phyloP scores from a whole-genome alignment of 306 rosid species.

The Cajanus cajan region DNA sequence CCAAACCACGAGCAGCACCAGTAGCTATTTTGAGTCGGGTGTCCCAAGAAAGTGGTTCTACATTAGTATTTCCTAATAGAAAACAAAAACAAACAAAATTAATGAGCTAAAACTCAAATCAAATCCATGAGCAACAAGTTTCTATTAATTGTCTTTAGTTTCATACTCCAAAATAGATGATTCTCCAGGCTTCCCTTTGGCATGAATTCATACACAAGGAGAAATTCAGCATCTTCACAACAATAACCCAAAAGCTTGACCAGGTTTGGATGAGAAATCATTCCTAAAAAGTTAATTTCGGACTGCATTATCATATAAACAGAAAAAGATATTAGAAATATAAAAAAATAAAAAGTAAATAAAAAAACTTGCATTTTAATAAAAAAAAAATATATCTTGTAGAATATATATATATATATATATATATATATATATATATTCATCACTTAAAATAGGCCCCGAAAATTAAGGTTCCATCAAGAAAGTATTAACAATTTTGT shows the following conservation, averaged over 20 bases:
- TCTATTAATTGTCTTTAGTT: background rate
- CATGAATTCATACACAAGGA: slow-evolving; percentile 92
- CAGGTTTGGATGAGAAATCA: slow-evolving; percentile 79
- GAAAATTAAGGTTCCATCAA: no score
- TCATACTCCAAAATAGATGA: slow-evolving; percentile 85
- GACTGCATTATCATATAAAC: slow-evolving; percentile 53
- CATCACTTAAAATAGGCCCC: no score
- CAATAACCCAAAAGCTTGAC: slow-evolving; percentile 83
- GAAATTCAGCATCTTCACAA: slow-evolving; percentile 63
- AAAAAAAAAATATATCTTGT: no score
- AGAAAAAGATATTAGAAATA: background rate
- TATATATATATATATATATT: no score
- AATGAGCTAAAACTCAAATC: slow-evolving; percentile 6
- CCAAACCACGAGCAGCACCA: slow-evolving; percentile 89
- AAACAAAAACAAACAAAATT: slow-evolving; percentile 22
- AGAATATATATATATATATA: no score
- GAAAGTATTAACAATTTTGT: no score
- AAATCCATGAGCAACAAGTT: background rate
- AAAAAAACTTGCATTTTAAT: no score
- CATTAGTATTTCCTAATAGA: slow-evolving; percentile 51
- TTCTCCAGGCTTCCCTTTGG: slow-evolving; percentile 86
- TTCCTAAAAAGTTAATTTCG: slow-evolving; percentile 80
- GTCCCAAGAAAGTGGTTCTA: slow-evolving; percentile 69
- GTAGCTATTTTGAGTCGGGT: slow-evolving; percentile 66
- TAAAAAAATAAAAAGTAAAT: no score